Evolutionary conservation across 768 basidiomycete genomes (phyloP).

Genomic region (Boletus rubropictus): DNA sequence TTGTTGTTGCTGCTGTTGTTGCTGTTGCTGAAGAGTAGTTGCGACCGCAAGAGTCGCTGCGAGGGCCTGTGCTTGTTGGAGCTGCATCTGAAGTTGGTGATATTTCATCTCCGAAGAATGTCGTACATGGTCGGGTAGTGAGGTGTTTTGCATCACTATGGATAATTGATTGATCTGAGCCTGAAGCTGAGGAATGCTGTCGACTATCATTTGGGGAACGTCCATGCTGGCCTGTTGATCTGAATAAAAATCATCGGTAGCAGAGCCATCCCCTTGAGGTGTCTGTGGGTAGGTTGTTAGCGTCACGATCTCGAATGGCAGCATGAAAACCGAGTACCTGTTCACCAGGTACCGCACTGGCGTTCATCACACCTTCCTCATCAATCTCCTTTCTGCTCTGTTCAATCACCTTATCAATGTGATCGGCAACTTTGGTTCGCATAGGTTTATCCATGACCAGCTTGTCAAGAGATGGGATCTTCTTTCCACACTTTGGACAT

Average conservation of each 20-base stretch:
- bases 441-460: slow-evolving; percentile 73
- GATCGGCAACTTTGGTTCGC: slow-evolving; percentile 71
- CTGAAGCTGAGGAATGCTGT: slow-evolving; percentile 76
- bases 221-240: slow-evolving; percentile 71
- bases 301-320: neutral
- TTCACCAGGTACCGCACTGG: slow-evolving; percentile 20
- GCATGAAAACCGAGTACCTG: slow-evolving; percentile 31
- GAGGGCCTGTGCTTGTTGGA: slow-evolving; percentile 74
- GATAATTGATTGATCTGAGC: slow-evolving; percentile 80
- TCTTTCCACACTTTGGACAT: slow-evolving; percentile 86
- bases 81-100: slow-evolving; percentile 72
- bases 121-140: slow-evolving; percentile 64
- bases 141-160: slow-evolving; percentile 73
- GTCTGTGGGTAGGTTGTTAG: slow-evolving; percentile 14
- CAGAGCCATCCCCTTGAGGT: slow-evolving; percentile 24
- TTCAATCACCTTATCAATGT: slow-evolving; percentile 77
- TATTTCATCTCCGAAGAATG: slow-evolving; percentile 81
- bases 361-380: slow-evolving; percentile 36
- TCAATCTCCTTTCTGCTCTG: slow-evolving; percentile 61
- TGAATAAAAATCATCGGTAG: slow-evolving; percentile 62
- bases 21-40: slow-evolving; percentile 50
- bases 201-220: slow-evolving; percentile 64
- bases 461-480: slow-evolving; percentile 85
- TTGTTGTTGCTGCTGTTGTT: slow-evolving; percentile 58
- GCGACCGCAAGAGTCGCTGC: slow-evolving; percentile 59